A percentile compares a stretch with the other conserved stretches of the same genome.
Evolutionary conservation across 257 asterid genomes (phyloP).

Genomic region (Jacaranda mimosifolia): DNA sequence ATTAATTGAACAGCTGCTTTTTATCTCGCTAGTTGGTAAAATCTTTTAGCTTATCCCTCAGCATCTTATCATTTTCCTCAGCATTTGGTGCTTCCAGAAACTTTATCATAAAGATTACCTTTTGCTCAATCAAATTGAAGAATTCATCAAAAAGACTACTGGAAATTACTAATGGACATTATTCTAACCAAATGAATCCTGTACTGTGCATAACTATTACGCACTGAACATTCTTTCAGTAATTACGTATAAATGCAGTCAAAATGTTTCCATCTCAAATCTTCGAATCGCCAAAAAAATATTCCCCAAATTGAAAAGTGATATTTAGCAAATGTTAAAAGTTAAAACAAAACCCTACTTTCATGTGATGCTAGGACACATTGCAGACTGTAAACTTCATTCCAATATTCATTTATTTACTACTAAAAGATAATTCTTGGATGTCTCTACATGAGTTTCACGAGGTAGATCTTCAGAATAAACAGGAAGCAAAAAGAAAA

Average conservation of each 20-base stretch:
- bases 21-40: background rate
- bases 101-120: background rate
- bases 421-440: background rate
- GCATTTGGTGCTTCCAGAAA: slow-evolving; percentile 3
- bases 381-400: background rate
- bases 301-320: background rate
- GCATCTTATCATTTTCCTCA: background rate
- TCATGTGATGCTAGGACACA: slow-evolving; percentile 13
- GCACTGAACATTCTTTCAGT: background rate
- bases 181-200: background rate
- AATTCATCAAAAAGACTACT: slow-evolving; percentile 14
- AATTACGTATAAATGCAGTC: background rate
- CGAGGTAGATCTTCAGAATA: background rate
- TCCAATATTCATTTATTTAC: background rate
- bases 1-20: background rate
- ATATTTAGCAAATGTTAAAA: background rate
- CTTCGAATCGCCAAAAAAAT: slow-evolving; percentile 2
- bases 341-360: background rate
- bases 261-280: background rate
- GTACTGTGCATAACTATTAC: slow-evolving; percentile 2
- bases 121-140: slow-evolving; percentile 4
- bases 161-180: background rate
- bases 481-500: background rate
- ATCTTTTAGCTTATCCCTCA: slow-evolving; percentile 18
- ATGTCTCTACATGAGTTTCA: background rate